Percentiles rank a stretch among this genome's conserved stretches.
phyloP scores from a whole-genome alignment of 1,284 basidiomycete genomes.

The Cryptococcus wingfieldii region DNA sequence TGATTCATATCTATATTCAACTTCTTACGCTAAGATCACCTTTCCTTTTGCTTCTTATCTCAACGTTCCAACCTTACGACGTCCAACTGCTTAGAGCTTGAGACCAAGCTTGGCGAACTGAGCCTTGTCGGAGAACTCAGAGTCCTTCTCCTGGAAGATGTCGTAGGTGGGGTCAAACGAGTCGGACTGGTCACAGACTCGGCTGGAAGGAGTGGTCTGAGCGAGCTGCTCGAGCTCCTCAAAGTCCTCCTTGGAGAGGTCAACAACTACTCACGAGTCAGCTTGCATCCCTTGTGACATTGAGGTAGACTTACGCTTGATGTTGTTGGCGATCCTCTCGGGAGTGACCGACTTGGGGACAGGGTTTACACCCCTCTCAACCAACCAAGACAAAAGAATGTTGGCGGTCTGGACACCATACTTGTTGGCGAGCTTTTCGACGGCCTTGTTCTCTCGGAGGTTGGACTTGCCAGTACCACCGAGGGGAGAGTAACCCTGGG shows the following conservation, averaged over 20 bases:
- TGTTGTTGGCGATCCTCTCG: constrained; percentile 46
- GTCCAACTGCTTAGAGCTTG: constrained; percentile 1
- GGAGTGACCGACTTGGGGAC: constrained; percentile 51
- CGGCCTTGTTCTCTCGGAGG: constrained; percentile 59
- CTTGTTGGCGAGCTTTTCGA: constrained; percentile 60
- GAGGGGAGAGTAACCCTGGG: constrained; percentile 75
- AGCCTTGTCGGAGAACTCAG: constrained; percentile 51
- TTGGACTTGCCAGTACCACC: constrained; percentile 65
- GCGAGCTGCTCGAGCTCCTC: constrained; percentile 36
- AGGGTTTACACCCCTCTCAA: constrained; percentile 63
- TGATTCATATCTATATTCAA: background rate
- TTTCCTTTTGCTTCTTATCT: background rate
- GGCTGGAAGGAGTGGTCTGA: constrained; percentile 32
- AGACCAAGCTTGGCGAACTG: constrained; percentile 31
- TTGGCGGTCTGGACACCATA: constrained; percentile 71
- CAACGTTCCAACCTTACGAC: background rate
- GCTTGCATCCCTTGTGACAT: background rate
- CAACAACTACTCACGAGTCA: constrained; percentile 22
- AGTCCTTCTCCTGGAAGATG: constrained; percentile 54
- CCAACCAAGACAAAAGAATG: constrained; percentile 71
- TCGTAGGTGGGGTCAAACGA: constrained; percentile 39
- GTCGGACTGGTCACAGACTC: constrained; percentile 45
- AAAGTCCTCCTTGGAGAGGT: constrained; percentile 42
- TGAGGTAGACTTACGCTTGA: constrained; percentile 34
- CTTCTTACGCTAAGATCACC: background rate